Evolutionary conservation across 2,329 filamentous ascomycete genomes (phyloP).

Genomic region (Ramichloridium luteum): DNA sequence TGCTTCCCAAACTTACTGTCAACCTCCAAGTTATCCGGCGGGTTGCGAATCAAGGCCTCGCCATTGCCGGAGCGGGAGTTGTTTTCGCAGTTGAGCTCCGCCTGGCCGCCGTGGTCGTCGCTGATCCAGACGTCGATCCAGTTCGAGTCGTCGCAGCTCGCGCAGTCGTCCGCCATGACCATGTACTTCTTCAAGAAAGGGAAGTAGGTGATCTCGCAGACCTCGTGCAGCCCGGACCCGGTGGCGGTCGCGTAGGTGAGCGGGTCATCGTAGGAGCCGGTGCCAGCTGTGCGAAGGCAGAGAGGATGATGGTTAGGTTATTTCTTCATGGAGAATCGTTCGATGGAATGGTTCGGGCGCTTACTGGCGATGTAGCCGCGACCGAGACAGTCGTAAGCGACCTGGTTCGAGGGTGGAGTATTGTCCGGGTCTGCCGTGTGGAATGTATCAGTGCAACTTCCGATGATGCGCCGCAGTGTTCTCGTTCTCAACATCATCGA

Average conservation of each 20-base stretch:
- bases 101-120: conserved; percentile 1
- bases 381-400: conserved; percentile 1
- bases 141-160: conserved; percentile 1
- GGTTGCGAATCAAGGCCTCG: conserved; percentile 1
- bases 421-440: background rate
- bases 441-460: background rate
- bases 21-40: background rate
- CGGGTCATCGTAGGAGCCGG: background rate
- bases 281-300: too few species aligned
- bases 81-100: conserved; percentile 1
- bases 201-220: conserved; percentile 2
- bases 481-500: background rate
- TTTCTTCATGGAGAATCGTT: background rate
- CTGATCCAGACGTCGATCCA: conserved; percentile 3
- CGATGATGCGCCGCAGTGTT: background rate
- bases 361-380: conserved; percentile 1
- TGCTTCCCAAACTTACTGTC: conserved; percentile 1
- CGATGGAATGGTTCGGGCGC: background rate
- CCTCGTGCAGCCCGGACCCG: background rate
- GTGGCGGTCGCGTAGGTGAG: conserved; percentile 1
- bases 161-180: conserved; percentile 1
- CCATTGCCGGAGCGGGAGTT: conserved; percentile 1
- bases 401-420: conserved; percentile 1
- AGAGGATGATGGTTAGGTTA: background rate
- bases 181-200: conserved; percentile 2